phyloP scores from a whole-genome alignment of 345 rosid genomes.

The Stellera chamaejasme region DNA sequence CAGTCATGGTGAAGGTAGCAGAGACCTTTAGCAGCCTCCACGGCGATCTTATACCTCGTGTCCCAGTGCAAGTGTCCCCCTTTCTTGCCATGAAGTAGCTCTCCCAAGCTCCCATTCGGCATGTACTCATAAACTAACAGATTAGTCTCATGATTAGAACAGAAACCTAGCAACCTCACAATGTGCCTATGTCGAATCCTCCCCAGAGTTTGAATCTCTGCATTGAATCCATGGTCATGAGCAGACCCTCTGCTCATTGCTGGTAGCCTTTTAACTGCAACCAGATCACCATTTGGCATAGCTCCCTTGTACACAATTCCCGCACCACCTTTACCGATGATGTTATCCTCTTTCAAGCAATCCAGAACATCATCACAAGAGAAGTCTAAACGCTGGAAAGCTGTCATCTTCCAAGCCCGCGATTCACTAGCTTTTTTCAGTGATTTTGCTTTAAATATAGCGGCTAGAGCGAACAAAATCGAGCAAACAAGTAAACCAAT shows the following conservation, averaged over 20 bases:
- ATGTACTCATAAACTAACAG: slow-evolving; percentile 88
- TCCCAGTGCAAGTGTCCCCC: slow-evolving; percentile 68
- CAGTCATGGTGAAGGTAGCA: slow-evolving; percentile 97
- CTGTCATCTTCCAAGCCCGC: slow-evolving; percentile 70
- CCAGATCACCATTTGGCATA: slow-evolving; percentile 82
- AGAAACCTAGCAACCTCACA: slow-evolving; percentile 75
- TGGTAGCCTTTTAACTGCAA: slow-evolving; percentile 80
- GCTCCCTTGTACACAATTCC: slow-evolving; percentile 78
- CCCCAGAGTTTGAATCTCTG: slow-evolving; percentile 85
- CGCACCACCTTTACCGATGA: slow-evolving; percentile 89
- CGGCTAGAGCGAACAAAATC: slow-evolving; percentile 50
- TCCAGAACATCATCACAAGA: slow-evolving; percentile 63
- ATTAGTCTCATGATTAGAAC: slow-evolving; percentile 76
- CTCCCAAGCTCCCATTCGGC: slow-evolving; percentile 94
- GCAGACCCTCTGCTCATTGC: slow-evolving; percentile 54
- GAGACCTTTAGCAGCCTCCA: slow-evolving; percentile 85
- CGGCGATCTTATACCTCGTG: slow-evolving; percentile 68
- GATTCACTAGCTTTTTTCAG: slow-evolving; percentile 29
- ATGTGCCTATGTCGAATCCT: slow-evolving; percentile 86
- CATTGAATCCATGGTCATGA: slow-evolving; percentile 75
- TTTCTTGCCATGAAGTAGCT: slow-evolving; percentile 73
- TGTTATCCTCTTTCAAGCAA: slow-evolving; percentile 83
- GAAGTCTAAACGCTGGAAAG: slow-evolving; percentile 78
- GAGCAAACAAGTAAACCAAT: slow-evolving; percentile 67
- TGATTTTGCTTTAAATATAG: slow-evolving; percentile 46